Conservation (phyloP, 2,329 filamentous ascomycete genomes). For the Eutypella sp. region DNA sequence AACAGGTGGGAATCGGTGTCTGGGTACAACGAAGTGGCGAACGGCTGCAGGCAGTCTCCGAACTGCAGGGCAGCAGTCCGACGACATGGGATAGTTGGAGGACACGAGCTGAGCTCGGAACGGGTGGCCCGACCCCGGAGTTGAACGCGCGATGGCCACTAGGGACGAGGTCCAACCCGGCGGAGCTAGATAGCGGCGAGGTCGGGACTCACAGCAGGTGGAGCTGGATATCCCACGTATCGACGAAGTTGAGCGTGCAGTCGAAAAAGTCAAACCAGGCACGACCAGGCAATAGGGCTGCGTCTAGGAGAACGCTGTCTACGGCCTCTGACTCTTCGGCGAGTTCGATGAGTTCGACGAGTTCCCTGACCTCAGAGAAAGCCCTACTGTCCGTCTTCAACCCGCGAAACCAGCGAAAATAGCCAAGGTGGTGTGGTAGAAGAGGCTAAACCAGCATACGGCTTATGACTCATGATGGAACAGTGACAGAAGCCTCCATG, state of each 20-base stretch:
- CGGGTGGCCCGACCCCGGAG: conserved; percentile 19
- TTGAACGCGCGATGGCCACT: conserved; percentile 11
- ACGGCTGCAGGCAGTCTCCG: neutral
- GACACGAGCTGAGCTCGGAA: conserved; percentile 19
- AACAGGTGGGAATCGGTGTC: neutral
- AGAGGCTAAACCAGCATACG: neutral
- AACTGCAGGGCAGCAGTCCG: neutral
- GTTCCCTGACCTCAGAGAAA: neutral
- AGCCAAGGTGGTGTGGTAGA: neutral
- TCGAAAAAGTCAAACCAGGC: conserved; percentile 3
- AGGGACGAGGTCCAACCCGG: conserved; percentile 21
- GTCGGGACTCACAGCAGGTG: conserved; percentile 6
- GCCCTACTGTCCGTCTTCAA: neutral
- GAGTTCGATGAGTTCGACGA: neutral
- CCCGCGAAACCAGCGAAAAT: no score
- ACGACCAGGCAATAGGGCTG: neutral
- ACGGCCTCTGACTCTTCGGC: neutral
- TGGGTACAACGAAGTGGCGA: conserved; percentile 1
- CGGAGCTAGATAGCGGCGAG: conserved; percentile 13
- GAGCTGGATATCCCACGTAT: conserved; percentile 20
- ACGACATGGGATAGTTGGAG: neutral
- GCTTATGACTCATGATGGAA: neutral
- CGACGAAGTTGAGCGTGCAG: conserved; percentile 12
- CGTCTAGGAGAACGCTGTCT: neutral
- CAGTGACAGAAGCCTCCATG: no score